Evolutionary conservation across 176 grass and related monocot genomes (phyloP).

Genomic region (Raddia distichophylla): DNA sequence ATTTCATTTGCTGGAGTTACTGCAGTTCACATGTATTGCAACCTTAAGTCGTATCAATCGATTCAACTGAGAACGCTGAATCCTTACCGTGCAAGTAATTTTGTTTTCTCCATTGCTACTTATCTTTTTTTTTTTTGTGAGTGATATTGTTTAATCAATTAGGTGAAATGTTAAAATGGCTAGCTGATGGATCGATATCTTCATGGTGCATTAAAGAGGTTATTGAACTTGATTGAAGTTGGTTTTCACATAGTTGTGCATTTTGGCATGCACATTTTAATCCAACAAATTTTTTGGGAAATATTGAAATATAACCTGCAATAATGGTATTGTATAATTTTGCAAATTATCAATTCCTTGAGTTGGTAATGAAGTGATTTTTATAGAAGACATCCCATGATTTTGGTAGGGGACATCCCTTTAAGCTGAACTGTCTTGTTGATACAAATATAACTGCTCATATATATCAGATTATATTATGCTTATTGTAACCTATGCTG

Average conservation of each 20-base stretch:
- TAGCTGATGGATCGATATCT: constrained; percentile 6
- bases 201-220: background rate
- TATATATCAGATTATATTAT: background rate
- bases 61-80: constrained; percentile 94
- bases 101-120: constrained; percentile 34
- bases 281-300: background rate
- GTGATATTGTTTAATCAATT: background rate
- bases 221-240: background rate
- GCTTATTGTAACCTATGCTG: background rate
- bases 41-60: constrained; percentile 93
- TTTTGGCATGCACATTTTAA: background rate
- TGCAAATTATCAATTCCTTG: background rate
- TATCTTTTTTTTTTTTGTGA: constrained; percentile 24
- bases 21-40: constrained; percentile 97
- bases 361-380: background rate
- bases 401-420: constrained; percentile 4
- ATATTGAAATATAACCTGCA: background rate
- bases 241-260: background rate
- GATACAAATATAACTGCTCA: background rate
- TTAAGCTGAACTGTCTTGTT: background rate
- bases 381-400: constrained; percentile 17
- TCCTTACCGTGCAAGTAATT: constrained; percentile 94
- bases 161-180: background rate
- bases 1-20: constrained; percentile 79
- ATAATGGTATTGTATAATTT: background rate